A percentile compares a stretch with the other conserved stretches of the same genome.
Conservation (phyloP, 1,284 basidiomycete species). For the Microbotryum lychnidis-dioicae region DNA sequence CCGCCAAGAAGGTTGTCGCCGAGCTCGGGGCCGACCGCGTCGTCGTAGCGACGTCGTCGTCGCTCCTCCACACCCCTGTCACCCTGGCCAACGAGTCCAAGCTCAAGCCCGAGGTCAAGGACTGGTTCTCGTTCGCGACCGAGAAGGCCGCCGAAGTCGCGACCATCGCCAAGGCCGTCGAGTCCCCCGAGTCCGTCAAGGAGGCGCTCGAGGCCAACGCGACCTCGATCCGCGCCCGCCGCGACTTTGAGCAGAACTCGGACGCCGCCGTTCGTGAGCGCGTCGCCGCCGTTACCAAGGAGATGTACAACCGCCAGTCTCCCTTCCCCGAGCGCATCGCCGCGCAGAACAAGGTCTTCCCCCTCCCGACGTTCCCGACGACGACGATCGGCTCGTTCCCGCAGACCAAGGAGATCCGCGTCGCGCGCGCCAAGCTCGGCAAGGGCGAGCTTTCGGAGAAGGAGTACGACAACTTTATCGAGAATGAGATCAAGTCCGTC, state of each 20-base stretch:
- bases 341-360: conserved; percentile 79
- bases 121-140: conserved; percentile 98
- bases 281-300: conserved; percentile 80
- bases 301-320: conserved; percentile 82
- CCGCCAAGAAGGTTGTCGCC: conserved; percentile 76
- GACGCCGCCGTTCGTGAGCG: conserved; percentile 94
- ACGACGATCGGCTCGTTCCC: conserved; percentile 37
- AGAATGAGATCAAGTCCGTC: conserved; percentile 91
- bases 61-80: conserved; percentile 96
- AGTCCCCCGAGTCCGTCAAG: conserved; percentile 61
- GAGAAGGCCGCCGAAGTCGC: conserved; percentile 95
- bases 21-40: conserved; percentile 70
- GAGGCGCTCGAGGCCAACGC: conserved; percentile 75
- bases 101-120: conserved; percentile 80
- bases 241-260: conserved; percentile 89
- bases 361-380: conserved; percentile 85
- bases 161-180: conserved; percentile 71
- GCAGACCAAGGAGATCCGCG: conserved; percentile 97
- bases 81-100: conserved; percentile 89
- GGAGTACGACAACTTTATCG: conserved; percentile 96
- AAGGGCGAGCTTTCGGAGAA: conserved; percentile 83
- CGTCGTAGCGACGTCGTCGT: conserved; percentile 90
- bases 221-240: conserved; percentile 85
- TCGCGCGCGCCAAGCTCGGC: conserved; percentile 85
- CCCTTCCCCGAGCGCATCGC: conserved; percentile 81